phyloP scores from a whole-genome alignment of 371 early-diverging fungal genomes.

The Rhizopus sp. region DNA sequence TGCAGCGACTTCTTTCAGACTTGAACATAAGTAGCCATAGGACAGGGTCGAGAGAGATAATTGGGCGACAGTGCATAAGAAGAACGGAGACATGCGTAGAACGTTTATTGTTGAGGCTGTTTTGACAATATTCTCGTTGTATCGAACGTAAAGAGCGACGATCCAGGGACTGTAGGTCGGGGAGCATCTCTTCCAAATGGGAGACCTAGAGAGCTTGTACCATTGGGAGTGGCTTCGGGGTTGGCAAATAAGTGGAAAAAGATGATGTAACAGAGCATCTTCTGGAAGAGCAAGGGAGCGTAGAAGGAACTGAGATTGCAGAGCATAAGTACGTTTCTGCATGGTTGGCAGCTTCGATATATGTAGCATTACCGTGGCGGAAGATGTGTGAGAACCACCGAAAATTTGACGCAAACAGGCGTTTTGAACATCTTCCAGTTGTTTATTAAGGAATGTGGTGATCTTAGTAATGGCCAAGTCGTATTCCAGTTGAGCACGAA shows the following conservation, averaged over 20 bases:
- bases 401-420: slow-evolving; percentile 6
- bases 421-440: slow-evolving; percentile 14
- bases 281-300: too few relatives aligned
- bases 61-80: slow-evolving; percentile 1
- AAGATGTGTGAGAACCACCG: slow-evolving; percentile 6
- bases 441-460: not conserved
- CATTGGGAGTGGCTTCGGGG: too few relatives aligned
- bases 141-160: too few relatives aligned
- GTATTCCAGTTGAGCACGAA: slow-evolving; percentile 20
- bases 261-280: too few relatives aligned
- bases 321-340: not conserved
- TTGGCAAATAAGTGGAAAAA: too few relatives aligned
- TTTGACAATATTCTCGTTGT: too few relatives aligned
- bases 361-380: slow-evolving; percentile 9
- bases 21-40: slow-evolving; percentile 2
- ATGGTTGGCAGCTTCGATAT: slow-evolving; percentile 8
- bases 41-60: not conserved
- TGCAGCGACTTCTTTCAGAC: slow-evolving; percentile 3
- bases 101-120: too few relatives aligned
- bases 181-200: too few relatives aligned
- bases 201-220: too few relatives aligned
- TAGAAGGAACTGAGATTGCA: too few relatives aligned
- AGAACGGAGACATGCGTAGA: not conserved
- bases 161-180: too few relatives aligned
- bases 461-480: slow-evolving; percentile 16